Evolutionary conservation across 202 grass and related monocot species (phyloP).

Genomic region (Hordeum pubiflorum): DNA sequence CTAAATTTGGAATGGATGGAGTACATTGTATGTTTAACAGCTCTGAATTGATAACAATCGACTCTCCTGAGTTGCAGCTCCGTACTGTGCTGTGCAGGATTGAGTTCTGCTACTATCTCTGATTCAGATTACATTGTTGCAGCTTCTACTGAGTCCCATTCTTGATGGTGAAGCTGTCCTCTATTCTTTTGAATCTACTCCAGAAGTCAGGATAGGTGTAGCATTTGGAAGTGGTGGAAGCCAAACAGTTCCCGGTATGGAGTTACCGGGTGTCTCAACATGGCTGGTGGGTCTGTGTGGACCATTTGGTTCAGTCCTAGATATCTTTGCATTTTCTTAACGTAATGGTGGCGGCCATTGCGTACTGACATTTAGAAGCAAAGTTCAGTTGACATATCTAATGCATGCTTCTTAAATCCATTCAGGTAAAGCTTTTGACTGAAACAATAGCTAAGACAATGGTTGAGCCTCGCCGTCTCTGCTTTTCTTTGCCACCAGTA

Average conservation of each 20-base stretch:
- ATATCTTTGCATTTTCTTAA: conserved; percentile 16
- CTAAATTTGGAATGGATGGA: neutral
- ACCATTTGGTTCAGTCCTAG: conserved; percentile 2
- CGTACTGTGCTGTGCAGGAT: neutral
- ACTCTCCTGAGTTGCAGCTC: neutral
- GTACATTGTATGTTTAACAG: neutral
- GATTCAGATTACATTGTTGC: conserved; percentile 34
- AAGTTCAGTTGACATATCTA: neutral
- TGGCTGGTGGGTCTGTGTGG: conserved; percentile 70
- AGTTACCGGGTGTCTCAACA: conserved; percentile 86
- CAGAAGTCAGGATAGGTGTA: conserved; percentile 87
- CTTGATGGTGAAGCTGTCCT: conserved; percentile 97
- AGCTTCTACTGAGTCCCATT: conserved; percentile 86
- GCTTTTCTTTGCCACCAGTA: conserved; percentile 74
- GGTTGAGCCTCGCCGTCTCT: conserved; percentile 85
- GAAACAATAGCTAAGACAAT: conserved; percentile 89
- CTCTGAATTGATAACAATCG: neutral
- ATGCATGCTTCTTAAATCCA: conserved; percentile 21
- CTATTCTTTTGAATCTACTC: conserved; percentile 90
- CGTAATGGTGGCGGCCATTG: neutral
- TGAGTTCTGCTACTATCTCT: conserved; percentile 11
- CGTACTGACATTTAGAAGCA: neutral
- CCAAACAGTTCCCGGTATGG: conserved; percentile 75
- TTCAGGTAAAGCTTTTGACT: conserved; percentile 81
- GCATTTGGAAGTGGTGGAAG: conserved; percentile 91